Conservation (phyloP, 352 stramenopile species). For the Albugo laibachii region DNA sequence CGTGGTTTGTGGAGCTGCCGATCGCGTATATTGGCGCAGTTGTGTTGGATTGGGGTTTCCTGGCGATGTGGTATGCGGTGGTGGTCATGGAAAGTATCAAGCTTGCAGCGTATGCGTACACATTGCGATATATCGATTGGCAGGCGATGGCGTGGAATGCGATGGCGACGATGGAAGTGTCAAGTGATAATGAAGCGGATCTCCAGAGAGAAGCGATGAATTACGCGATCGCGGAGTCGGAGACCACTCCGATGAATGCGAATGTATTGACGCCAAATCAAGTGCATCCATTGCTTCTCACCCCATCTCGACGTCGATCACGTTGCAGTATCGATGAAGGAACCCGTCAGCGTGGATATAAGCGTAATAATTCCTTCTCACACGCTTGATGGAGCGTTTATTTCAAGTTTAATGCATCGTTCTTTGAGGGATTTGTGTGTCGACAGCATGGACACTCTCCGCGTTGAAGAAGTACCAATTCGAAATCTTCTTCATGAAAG, state of each 20-base stretch:
- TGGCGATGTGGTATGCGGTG: slow-evolving; percentile 28
- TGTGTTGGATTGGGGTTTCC: slow-evolving; percentile 22
- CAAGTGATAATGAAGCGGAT: slow-evolving; percentile 15
- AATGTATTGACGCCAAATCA: slow-evolving; percentile 2
- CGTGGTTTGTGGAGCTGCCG: slow-evolving; percentile 34
- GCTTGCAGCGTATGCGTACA: slow-evolving; percentile 17
- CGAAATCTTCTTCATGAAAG: slow-evolving; percentile 92
- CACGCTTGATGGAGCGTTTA: slow-evolving; percentile 7
- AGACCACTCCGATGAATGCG: slow-evolving; percentile 27
- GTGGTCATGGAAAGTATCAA: slow-evolving; percentile 26
- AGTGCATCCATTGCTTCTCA: no score
- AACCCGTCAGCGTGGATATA: slow-evolving; percentile 9
- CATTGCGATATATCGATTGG: slow-evolving; percentile 19
- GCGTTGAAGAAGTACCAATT: slow-evolving; percentile 83
- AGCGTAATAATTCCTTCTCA: slow-evolving; percentile 14
- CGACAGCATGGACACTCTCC: slow-evolving; percentile 81
- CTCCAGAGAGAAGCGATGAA: slow-evolving; percentile 19
- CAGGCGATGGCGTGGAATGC: slow-evolving; percentile 18
- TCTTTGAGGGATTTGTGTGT: no score
- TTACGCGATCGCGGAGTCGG: slow-evolving; percentile 20
- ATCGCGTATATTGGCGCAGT: slow-evolving; percentile 30
- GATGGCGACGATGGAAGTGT: slow-evolving; percentile 19
- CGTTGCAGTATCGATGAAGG: slow-evolving; percentile 19
- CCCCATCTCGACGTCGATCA: no score
- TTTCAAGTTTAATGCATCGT: no score